Evolutionary conservation across 805 yeast genomes (phyloP).

Genomic region (Alloascoidea hylecoeti): DNA sequence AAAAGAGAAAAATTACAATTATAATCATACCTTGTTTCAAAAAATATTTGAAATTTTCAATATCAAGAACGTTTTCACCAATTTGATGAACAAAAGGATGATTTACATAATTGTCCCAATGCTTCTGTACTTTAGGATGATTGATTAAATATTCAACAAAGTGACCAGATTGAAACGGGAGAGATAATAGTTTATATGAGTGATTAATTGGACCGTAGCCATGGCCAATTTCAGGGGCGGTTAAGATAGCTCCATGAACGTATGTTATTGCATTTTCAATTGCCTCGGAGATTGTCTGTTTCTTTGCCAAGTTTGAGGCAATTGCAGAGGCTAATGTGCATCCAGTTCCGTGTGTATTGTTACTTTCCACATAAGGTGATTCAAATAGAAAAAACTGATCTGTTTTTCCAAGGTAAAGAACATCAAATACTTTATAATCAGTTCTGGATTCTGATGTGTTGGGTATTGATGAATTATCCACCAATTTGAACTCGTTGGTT

Average conservation of each 20-base stretch:
- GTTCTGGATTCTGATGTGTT: constrained; percentile 4
- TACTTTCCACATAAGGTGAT: constrained; percentile 29
- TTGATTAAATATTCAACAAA: constrained; percentile 34
- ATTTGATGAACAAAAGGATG: constrained; percentile 48
- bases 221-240: constrained; percentile 29
- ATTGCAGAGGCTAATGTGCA: constrained; percentile 78
- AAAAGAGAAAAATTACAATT: not conserved
- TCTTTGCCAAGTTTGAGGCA: constrained; percentile 58
- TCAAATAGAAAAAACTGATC: constrained; percentile 26
- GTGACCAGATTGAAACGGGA: constrained; percentile 19
- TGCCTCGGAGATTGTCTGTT: constrained; percentile 28
- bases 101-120: constrained; percentile 43
- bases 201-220: constrained; percentile 76
- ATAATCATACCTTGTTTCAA: constrained; percentile 15
- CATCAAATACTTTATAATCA: constrained; percentile 26
- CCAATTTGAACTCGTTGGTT: constrained; percentile 17
- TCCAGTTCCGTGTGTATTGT: constrained; percentile 79
- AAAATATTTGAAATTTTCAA: constrained; percentile 35
- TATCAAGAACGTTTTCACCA: constrained; percentile 35
- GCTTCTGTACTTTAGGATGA: constrained; percentile 39
- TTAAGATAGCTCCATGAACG: constrained; percentile 49
- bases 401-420: constrained; percentile 30
- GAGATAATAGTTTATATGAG: constrained; percentile 20
- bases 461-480: constrained; percentile 54
- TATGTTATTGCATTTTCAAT: constrained; percentile 45